These are phyloP conservation scores for Coemansia sp. DNA, from an alignment of 192 early-diverging fungal species.

Conservation along the genomic window DNA sequence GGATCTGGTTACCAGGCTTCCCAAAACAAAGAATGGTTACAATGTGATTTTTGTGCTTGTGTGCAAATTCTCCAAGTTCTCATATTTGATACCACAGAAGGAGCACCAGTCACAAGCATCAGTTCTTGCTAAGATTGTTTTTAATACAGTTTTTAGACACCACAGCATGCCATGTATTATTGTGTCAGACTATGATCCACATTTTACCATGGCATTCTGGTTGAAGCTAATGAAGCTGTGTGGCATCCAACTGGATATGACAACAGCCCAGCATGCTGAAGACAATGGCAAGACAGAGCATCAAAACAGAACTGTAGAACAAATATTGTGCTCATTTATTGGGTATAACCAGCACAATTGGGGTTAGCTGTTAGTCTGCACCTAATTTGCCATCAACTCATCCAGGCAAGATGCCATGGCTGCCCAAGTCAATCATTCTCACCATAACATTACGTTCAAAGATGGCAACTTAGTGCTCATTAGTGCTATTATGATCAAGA, in stretches of 20 bases:
- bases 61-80: neutral
- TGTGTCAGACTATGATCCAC: neutral
- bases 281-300: slow-evolving; percentile 7
- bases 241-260: neutral
- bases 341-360: neutral
- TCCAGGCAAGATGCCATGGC: neutral
- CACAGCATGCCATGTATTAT: slow-evolving; percentile 4
- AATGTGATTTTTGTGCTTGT: neutral
- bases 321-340: neutral
- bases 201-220: neutral
- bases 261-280: neutral
- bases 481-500: no score
- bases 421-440: no score
- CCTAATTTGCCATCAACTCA: neutral
- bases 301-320: neutral
- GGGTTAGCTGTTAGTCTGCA: neutral
- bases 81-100: neutral
- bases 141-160: neutral
- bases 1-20: neutral
- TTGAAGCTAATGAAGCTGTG: neutral
- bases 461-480: no score
- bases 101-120: neutral
- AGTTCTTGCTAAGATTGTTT: neutral
- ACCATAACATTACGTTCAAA: no score
- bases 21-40: neutral